Percentiles rank a stretch among this genome's conserved stretches.
These are phyloP conservation scores for Knufia fluminis DNA, from an alignment of 2,329 filamentous ascomycete species.

Conservation along the genomic window DNA sequence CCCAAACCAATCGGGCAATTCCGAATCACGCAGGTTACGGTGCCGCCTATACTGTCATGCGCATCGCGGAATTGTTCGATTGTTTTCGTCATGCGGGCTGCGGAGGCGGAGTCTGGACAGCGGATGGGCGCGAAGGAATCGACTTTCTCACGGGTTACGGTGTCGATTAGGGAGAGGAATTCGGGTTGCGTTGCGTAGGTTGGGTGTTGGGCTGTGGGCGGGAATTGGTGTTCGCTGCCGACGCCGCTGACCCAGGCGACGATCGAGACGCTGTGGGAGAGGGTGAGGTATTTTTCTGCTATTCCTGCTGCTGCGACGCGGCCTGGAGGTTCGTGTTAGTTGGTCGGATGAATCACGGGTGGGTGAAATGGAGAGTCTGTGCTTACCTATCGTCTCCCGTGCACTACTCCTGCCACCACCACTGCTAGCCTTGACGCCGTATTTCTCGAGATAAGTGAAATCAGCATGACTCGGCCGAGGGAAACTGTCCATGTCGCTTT, in stretches of 20 bases:
- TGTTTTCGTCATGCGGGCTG: constrained; percentile 63
- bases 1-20: constrained; percentile 78
- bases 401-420: constrained; percentile 86
- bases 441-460: constrained; percentile 96
- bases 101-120: constrained; percentile 62
- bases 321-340: constrained; percentile 33
- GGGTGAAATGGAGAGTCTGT: too few relatives aligned
- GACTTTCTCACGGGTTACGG: constrained; percentile 64
- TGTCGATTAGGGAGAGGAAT: constrained; percentile 65
- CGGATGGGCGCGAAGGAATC: constrained; percentile 79
- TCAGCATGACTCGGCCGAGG: constrained; percentile 89
- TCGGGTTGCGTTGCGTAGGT: constrained; percentile 56
- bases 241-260: constrained; percentile 83
- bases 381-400: constrained; percentile 78
- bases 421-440: constrained; percentile 82
- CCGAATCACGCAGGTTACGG: constrained; percentile 85
- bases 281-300: constrained; percentile 79
- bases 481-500: constrained; percentile 72
- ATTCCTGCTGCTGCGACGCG: constrained; percentile 86
- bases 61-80: constrained; percentile 71
- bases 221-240: constrained; percentile 65
- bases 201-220: constrained; percentile 18
- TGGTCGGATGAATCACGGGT: too few relatives aligned
- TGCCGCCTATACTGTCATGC: constrained; percentile 85
- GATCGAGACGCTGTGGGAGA: constrained; percentile 80